These are phyloP conservation scores for Pseudocercospora musae DNA, from an alignment of 2,329 filamentous ascomycete species.

Conservation along the genomic window DNA sequence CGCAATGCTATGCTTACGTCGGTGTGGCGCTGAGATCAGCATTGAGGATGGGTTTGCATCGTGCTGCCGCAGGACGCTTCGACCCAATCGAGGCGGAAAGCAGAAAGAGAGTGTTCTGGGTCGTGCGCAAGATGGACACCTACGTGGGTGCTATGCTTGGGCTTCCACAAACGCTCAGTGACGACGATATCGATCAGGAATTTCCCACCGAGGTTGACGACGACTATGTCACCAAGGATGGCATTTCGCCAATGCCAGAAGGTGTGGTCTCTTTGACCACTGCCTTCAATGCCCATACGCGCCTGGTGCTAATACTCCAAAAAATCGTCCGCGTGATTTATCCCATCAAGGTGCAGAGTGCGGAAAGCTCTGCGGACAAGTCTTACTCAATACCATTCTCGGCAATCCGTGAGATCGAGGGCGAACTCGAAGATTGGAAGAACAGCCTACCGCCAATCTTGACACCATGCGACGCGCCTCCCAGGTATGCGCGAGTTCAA, in stretches of 20 bases:
- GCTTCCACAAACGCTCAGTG: constrained; percentile 47
- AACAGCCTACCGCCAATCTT: constrained; percentile 69
- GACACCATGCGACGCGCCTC: constrained; percentile 76
- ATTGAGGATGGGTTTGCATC: constrained; percentile 51
- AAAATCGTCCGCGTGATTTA: constrained; percentile 65
- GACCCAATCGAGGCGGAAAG: constrained; percentile 49
- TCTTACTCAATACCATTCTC: constrained; percentile 63
- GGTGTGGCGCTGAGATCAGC: constrained; percentile 51
- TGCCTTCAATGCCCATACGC: constrained; percentile 59
- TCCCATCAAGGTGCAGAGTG: constrained; percentile 53
- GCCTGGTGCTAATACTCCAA: constrained; percentile 54
- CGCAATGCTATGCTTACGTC: constrained; percentile 53
- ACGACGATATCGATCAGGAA: constrained; percentile 69
- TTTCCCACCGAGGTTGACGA: constrained; percentile 83
- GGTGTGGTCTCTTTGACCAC: constrained; percentile 56
- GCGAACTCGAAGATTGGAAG: constrained; percentile 62
- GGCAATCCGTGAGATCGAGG: constrained; percentile 62
- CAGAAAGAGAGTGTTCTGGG: constrained; percentile 52
- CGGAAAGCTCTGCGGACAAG: constrained; percentile 44
- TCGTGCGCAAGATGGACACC: constrained; percentile 51
- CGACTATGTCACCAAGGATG: constrained; percentile 49
- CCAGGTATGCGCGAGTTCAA: constrained; percentile 61
- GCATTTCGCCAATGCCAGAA: constrained; percentile 53
- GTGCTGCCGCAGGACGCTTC: constrained; percentile 47
- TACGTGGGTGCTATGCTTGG: constrained; percentile 52